A percentile compares a stretch with the other conserved stretches of the same genome.
phyloP scores from a whole-genome alignment of 2,329 filamentous ascomycete genomes.

The Alternaria sp. region DNA sequence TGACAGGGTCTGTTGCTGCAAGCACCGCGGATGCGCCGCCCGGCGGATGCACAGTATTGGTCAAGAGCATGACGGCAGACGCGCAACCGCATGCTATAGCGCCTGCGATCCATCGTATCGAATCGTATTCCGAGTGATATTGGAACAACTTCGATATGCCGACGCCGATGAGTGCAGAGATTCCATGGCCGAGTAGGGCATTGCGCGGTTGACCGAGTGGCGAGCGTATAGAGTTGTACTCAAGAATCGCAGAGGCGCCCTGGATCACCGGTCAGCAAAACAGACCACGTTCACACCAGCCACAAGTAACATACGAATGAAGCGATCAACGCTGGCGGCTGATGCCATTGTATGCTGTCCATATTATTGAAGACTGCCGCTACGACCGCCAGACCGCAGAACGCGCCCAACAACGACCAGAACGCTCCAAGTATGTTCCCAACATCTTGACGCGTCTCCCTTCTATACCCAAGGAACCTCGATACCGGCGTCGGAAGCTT shows the following conservation, averaged over 20 bases:
- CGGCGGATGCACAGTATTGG: conserved; percentile 58
- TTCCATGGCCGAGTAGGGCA: conserved; percentile 53
- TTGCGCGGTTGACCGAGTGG: conserved; percentile 58
- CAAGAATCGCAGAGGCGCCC: conserved; percentile 56
- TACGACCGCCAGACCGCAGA: conserved; percentile 53
- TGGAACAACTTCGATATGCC: conserved; percentile 54
- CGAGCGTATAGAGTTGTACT: conserved; percentile 56
- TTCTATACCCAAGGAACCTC: conserved; percentile 65
- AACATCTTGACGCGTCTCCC: conserved; percentile 47
- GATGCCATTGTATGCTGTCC: conserved; percentile 42
- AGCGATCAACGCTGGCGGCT: conserved; percentile 54
- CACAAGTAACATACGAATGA: conserved; percentile 43
- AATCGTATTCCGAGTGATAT: conserved; percentile 45
- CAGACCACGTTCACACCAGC: neutral
- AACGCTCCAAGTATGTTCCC: conserved; percentile 51
- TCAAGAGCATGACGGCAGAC: conserved; percentile 55
- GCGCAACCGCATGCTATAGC: conserved; percentile 53
- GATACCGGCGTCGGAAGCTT: conserved; percentile 70
- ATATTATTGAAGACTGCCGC: conserved; percentile 52
- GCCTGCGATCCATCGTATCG: conserved; percentile 54
- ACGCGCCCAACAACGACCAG: conserved; percentile 53
- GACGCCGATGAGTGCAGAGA: conserved; percentile 55
- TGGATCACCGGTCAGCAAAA: conserved; percentile 22
- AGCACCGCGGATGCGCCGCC: conserved; percentile 58
- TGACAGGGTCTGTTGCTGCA: conserved; percentile 49